Conservation (phyloP, 805 yeast genomes). For the Monosporozyma unispora region DNA sequence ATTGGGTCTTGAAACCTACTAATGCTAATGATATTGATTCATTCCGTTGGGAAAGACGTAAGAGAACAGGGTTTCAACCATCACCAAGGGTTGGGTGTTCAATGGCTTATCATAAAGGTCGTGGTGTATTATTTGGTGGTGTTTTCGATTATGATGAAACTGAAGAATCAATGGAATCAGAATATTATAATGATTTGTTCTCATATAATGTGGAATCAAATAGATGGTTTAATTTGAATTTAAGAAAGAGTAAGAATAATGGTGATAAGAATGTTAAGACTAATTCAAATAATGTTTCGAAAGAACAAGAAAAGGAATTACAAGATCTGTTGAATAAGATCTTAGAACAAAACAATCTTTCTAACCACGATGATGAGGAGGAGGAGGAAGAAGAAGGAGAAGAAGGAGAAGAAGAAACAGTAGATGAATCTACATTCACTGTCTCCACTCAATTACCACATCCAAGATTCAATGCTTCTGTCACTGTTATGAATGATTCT, state of each 20-base stretch:
- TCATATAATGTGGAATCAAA: slow-evolving; percentile 80
- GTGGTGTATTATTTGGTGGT: slow-evolving; percentile 92
- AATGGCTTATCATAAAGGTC: slow-evolving; percentile 69
- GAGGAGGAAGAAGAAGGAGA: slow-evolving; percentile 28
- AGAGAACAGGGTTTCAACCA: slow-evolving; percentile 84
- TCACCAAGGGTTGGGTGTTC: slow-evolving; percentile 93
- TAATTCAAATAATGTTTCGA: slow-evolving; percentile 37
- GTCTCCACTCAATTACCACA: slow-evolving; percentile 61
- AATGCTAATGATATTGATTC: slow-evolving; percentile 49
- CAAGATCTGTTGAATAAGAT: slow-evolving; percentile 73
- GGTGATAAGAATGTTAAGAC: slow-evolving; percentile 32
- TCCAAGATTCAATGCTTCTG: slow-evolving; percentile 76
- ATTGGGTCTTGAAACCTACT: slow-evolving; percentile 84
- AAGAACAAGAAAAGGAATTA: slow-evolving; percentile 64
- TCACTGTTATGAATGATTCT: slow-evolving; percentile 77
- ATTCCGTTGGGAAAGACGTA: slow-evolving; percentile 80
- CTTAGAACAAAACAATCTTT: slow-evolving; percentile 61
- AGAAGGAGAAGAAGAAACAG: slow-evolving; percentile 23
- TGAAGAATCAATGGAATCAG: slow-evolving; percentile 81
- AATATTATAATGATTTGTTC: slow-evolving; percentile 69
- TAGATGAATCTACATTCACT: slow-evolving; percentile 22
- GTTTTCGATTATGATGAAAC: slow-evolving; percentile 93
- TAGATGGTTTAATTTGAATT: slow-evolving; percentile 67
- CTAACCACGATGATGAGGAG: slow-evolving; percentile 43
- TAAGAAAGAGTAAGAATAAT: slow-evolving; percentile 12